Evolutionary conservation across 2,329 filamentous ascomycete genomes (phyloP), one percentile per base, ranked within the genome.

Genomic region (Mollisia scopiformis): DNA sequence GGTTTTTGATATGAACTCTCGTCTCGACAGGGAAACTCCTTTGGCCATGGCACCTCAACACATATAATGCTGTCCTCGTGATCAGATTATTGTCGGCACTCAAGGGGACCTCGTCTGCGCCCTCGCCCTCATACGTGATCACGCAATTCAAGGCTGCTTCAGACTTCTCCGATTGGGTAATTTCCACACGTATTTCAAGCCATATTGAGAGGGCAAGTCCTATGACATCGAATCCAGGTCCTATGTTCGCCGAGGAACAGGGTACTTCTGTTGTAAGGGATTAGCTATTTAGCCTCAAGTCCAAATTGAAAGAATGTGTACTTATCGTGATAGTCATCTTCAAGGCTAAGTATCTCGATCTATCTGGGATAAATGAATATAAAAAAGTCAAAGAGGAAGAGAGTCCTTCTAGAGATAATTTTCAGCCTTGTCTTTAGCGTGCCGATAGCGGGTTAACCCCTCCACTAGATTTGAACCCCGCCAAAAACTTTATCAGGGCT

Each of bases 161-260:
- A 7, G 86, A 87, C 55, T 73, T 69, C 72, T 80, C 77, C 61
- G 52, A 49, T 30, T 39, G 52, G 21, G 54, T 85, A 72, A 96
- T 83, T 65, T 88, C 92, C 75, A 98, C 90, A 66, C 88, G 84
- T 59, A 98, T 82, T 80, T 97, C 93, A 66, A 99, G 90, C 80
- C 94, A 96, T 76, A 97, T 88, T 67, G 93, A 96, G 68, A 99
- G 84, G 8, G 94, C 94, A 64, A 99, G 88, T 69, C 95, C 92
- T 75, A 98, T 97, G 71, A 97, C 94, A 81, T 99, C 94, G 82
- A 98, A 99, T 61, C 94, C 94, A 52, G 94, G 94, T 69, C 92
- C 94, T 74, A 98, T 97, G 82, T 98, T 98, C 79, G 94, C 94
- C 64, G 93, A 97, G 62, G 94, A 98, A 80, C 92, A 96, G 67